phyloP scores from a whole-genome alignment of 768 basidiomycete species.

The Tylopilus vinaceipallidus region DNA sequence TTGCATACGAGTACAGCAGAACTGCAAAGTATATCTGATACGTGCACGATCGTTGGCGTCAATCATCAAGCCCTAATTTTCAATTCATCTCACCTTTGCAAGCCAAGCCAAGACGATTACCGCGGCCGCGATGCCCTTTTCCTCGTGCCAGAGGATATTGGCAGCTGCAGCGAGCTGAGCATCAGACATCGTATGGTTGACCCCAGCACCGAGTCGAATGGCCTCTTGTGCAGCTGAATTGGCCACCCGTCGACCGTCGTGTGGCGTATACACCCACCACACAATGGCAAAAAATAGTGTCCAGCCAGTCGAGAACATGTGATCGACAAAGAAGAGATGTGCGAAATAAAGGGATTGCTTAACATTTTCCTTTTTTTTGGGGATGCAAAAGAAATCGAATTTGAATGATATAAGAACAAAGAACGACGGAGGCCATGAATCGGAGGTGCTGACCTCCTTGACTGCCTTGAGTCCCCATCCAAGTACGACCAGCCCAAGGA shows the following conservation, averaged over 20 bases:
- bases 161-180: constrained; percentile 72
- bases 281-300: constrained; percentile 86
- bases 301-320: constrained; percentile 86
- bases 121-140: constrained; percentile 76
- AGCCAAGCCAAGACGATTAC: constrained; percentile 86
- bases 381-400: not conserved
- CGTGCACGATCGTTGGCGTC: constrained; percentile 2
- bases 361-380: constrained; percentile 71
- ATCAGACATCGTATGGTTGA: constrained; percentile 55
- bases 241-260: constrained; percentile 78
- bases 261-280: constrained; percentile 92
- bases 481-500: constrained; percentile 73
- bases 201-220: constrained; percentile 62
- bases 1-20: constrained; percentile 89
- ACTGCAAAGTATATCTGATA: constrained; percentile 88
- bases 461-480: constrained; percentile 88
- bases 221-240: constrained; percentile 89
- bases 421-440: not conserved
- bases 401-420: constrained; percentile 11
- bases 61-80: not conserved
- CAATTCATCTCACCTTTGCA: constrained; percentile 62
- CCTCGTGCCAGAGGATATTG: constrained; percentile 81
- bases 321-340: constrained; percentile 90
- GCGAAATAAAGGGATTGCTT: constrained; percentile 84
- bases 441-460: constrained; percentile 59